Evolutionary conservation across 441 rosid genomes (phyloP).

Genomic region (Jatropha multifida): DNA sequence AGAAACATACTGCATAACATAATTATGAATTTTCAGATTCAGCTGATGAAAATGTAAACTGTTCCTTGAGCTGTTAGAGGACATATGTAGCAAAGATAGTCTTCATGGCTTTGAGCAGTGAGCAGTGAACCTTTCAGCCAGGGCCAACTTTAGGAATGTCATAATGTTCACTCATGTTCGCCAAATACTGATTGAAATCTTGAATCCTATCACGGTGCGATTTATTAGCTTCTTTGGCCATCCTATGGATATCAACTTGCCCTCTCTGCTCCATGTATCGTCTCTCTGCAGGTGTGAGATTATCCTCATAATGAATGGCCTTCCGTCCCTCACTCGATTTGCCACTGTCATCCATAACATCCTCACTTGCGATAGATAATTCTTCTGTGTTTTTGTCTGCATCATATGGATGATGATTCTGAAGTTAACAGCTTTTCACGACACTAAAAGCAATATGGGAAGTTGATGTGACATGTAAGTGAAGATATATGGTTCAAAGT

Average conservation of each 20-base stretch:
- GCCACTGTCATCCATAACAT: slow-evolving; percentile 23
- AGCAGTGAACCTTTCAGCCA: slow-evolving; percentile 26
- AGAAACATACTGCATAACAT: not conserved
- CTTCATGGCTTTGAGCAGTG: not conserved
- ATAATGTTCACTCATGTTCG: slow-evolving; percentile 74
- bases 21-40: not conserved
- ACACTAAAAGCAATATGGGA: too few relatives aligned
- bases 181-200: slow-evolving; percentile 71
- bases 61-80: not conserved
- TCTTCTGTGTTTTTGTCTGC: slow-evolving; percentile 36
- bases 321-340: slow-evolving; percentile 38
- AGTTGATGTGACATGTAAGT: too few relatives aligned
- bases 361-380: slow-evolving; percentile 26
- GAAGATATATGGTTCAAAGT: too few relatives aligned
- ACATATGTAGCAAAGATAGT: not conserved
- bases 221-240: slow-evolving; percentile 66
- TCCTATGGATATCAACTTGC: slow-evolving; percentile 46
- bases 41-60: not conserved
- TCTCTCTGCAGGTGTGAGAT: slow-evolving; percentile 64
- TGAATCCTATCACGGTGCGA: slow-evolving; percentile 71
- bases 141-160: slow-evolving; percentile 87
- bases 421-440: not conserved
- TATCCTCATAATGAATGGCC: slow-evolving; percentile 36
- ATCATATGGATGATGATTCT: not conserved
- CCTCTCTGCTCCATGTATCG: slow-evolving; percentile 60